These are phyloP conservation scores for Amphirosellinia nigrospora DNA, from an alignment of 495 filamentous ascomycete genomes.

Conservation along the genomic window DNA sequence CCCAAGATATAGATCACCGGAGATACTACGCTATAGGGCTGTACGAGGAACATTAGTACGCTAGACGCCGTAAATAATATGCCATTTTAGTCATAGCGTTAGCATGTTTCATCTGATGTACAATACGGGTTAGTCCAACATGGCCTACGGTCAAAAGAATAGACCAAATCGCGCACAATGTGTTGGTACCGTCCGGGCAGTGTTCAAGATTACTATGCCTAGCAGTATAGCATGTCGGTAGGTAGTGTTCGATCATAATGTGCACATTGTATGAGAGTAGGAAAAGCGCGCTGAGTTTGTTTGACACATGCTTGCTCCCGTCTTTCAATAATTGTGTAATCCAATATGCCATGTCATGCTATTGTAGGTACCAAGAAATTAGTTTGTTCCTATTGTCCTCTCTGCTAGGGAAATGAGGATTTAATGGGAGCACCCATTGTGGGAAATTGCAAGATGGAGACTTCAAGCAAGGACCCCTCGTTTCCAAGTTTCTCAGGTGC, in stretches of 20 bases:
- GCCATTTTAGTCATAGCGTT: neutral
- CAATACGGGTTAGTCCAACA: neutral
- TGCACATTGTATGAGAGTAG: neutral
- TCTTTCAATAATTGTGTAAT: neutral
- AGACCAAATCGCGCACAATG: slow-evolving; percentile 1
- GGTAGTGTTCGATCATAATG: slow-evolving; percentile 4
- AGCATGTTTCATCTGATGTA: slow-evolving; percentile 2
- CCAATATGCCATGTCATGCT: slow-evolving; percentile 3
- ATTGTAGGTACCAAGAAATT: neutral
- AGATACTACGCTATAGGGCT: neutral
- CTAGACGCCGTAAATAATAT: slow-evolving; percentile 12
- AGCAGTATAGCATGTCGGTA: too few species aligned
- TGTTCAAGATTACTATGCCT: neutral
- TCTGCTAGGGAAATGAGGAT: slow-evolving; percentile 9
- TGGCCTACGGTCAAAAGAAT: neutral
- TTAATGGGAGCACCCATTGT: slow-evolving; percentile 9
- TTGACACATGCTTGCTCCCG: neutral
- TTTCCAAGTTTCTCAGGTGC: slow-evolving; percentile 8
- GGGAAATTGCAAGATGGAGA: slow-evolving; percentile 25
- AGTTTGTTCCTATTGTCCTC: neutral
- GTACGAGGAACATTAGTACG: neutral
- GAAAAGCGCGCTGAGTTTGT: neutral
- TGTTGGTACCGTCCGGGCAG: neutral
- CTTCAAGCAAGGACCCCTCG: slow-evolving; percentile 9
- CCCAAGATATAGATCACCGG: neutral